Evolutionary conservation across 2,329 filamentous ascomycete species (phyloP).

Genomic region (Pestalotiopsis sp.): DNA sequence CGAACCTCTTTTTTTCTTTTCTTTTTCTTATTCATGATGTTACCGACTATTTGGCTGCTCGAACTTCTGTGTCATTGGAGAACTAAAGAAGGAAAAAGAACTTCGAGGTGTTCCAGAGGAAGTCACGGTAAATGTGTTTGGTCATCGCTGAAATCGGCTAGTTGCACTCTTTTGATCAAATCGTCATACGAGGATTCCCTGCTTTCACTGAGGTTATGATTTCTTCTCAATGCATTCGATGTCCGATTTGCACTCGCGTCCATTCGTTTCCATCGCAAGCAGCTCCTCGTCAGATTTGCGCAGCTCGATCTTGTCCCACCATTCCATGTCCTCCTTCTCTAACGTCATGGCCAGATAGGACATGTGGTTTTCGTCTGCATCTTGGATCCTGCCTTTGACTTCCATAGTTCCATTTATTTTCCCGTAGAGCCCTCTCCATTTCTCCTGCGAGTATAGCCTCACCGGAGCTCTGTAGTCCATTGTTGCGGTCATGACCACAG

Average conservation of each 20-base stretch:
- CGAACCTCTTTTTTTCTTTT: no score
- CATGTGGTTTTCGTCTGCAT: neutral
- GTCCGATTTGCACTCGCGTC: neutral
- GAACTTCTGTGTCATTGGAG: no score
- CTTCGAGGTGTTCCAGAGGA: no score
- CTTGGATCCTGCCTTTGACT: neutral
- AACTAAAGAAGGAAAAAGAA: no score
- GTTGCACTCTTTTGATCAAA: no score
- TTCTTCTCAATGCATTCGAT: neutral
- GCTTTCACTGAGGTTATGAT: neutral
- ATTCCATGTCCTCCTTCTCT: neutral
- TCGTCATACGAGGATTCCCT: no score
- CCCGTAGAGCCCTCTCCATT: neutral
- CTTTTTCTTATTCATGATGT: no score
- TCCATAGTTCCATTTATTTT: neutral
- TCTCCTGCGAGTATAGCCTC: neutral
- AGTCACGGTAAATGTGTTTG: no score
- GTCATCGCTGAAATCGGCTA: no score
- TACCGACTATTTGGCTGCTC: no score
- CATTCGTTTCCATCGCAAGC: neutral
- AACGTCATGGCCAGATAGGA: neutral
- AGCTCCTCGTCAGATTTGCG: neutral
- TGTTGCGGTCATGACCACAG: neutral
- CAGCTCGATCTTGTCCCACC: neutral
- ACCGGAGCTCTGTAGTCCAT: neutral